Evolutionary conservation across 177 flowering plant species (phyloP).

Genomic region (Vitis hybrid): DNA sequence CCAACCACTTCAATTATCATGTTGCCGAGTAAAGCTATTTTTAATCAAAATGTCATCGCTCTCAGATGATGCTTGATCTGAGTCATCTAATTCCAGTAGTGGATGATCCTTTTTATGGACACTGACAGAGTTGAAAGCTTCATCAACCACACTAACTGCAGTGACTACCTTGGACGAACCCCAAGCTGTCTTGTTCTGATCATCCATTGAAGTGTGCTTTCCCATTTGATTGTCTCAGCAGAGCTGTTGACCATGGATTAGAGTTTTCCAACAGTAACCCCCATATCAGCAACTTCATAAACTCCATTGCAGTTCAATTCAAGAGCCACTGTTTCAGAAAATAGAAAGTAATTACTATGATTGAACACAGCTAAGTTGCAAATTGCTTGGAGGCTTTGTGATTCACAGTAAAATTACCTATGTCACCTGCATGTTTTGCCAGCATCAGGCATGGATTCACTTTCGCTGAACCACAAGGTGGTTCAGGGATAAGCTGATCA

Average conservation of each 20-base stretch:
- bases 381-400: background rate
- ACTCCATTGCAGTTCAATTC: slow-evolving; percentile 10
- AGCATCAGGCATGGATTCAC: too few relatives aligned
- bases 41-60: slow-evolving; percentile 23
- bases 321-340: slow-evolving; percentile 16
- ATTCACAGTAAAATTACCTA: slow-evolving; percentile 10
- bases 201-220: slow-evolving; percentile 10
- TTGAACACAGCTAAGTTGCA: background rate
- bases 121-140: slow-evolving; percentile 20
- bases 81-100: slow-evolving; percentile 24
- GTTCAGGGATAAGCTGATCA: slow-evolving; percentile 5
- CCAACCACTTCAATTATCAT: slow-evolving; percentile 22
- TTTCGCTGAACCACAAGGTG: slow-evolving; percentile 6
- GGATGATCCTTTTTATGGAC: slow-evolving; percentile 7
- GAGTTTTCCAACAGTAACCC: slow-evolving; percentile 9
- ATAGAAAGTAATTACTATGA: background rate
- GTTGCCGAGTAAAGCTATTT: slow-evolving; percentile 16
- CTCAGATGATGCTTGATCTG: slow-evolving; percentile 26
- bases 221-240: slow-evolving; percentile 13
- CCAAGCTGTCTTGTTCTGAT: slow-evolving; percentile 7
- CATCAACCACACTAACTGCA: slow-evolving; percentile 4
- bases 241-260: slow-evolving; percentile 6
- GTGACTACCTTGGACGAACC: slow-evolving; percentile 4
- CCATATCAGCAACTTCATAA: slow-evolving; percentile 17
- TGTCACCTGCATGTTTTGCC: background rate